Conservation (phyloP, 768 basidiomycete species). For the Rhodotorula diobovata region DNA sequence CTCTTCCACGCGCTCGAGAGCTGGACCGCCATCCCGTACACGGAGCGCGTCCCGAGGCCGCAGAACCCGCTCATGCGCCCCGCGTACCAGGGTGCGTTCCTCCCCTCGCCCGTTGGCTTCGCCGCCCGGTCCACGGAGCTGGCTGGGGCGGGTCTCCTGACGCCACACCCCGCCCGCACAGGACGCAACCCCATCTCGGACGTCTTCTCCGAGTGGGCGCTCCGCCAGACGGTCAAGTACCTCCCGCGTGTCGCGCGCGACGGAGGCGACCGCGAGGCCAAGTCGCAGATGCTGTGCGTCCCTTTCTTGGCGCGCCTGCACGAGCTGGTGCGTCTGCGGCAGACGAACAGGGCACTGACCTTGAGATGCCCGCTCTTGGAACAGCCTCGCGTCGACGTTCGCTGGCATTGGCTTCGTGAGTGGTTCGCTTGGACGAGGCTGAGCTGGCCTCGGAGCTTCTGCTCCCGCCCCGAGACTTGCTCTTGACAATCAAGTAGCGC, state of each 20-base stretch:
- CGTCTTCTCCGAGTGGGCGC: constrained; percentile 87
- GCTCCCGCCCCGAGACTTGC: too few relatives aligned
- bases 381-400: constrained; percentile 80
- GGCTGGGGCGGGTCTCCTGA: too few relatives aligned
- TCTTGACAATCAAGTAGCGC: not conserved
- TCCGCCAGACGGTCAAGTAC: constrained; percentile 79
- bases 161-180: not conserved
- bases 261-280: constrained; percentile 71
- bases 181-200: constrained; percentile 62
- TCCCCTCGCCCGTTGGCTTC: not conserved
- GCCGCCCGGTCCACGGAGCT: too few relatives aligned
- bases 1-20: constrained; percentile 85
- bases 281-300: constrained; percentile 70
- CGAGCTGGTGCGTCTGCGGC: too few relatives aligned
- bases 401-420: constrained; percentile 53
- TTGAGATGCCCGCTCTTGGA: not conserved
- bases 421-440: not conserved
- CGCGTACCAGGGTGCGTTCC: constrained; percentile 64
- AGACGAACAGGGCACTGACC: too few relatives aligned
- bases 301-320: not conserved
- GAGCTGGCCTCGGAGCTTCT: too few relatives aligned
- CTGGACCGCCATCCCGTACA: constrained; percentile 91
- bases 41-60: constrained; percentile 82
- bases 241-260: constrained; percentile 78
- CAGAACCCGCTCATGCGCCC: constrained; percentile 83